Evolutionary conservation across 2,329 filamentous ascomycete species (phyloP), one percentile per base, ranked within the genome.

Genomic region (Fusarium annulatum): DNA sequence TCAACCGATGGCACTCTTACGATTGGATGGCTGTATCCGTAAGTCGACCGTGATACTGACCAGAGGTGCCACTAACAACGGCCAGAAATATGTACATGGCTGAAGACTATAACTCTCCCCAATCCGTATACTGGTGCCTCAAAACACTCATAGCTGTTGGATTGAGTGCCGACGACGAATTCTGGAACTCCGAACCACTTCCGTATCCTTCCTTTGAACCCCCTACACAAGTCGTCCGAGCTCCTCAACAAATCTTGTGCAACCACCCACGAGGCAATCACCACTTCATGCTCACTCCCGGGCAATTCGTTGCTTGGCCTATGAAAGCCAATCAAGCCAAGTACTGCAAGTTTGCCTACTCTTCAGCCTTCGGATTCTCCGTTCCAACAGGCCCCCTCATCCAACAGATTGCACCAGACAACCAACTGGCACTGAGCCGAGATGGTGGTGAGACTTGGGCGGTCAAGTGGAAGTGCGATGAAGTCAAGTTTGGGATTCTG

Each of bases 101-200:
- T 41, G 88, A 89, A 74, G 85, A 88, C 69, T 89, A 89, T 76
- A 89, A 89, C 73, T 89, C 87, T 4, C 86, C 87, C 0, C 87
- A 89, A 67, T 89, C 87, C 0, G 81, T 84, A 0, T 89, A 89
- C 72, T 89, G 87, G 88, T 84, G 83, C 12, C 77, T 89, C 28
- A 89, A 89, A 64, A 84, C 84, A 0, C 82, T 89, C 7, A 78
- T 88, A 2, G 82, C 81, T 0, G 76, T 87, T 1, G 81, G 79
- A 0, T 63, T 89, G 0, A 67, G 79, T 0, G 67, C 74, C 3
- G 68, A 76, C 0, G 80, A 87, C 52, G 74, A 79, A 0, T 89
- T 89, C 61, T 89, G 88, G 87, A 76, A 73, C 0, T 74, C 79
- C 0, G 65, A 83, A 5, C 84, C 88, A 57, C 55, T 71, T 0